Conservation (phyloP, 2,329 filamentous ascomycete species). For the Neoarthrinium moseri region DNA sequence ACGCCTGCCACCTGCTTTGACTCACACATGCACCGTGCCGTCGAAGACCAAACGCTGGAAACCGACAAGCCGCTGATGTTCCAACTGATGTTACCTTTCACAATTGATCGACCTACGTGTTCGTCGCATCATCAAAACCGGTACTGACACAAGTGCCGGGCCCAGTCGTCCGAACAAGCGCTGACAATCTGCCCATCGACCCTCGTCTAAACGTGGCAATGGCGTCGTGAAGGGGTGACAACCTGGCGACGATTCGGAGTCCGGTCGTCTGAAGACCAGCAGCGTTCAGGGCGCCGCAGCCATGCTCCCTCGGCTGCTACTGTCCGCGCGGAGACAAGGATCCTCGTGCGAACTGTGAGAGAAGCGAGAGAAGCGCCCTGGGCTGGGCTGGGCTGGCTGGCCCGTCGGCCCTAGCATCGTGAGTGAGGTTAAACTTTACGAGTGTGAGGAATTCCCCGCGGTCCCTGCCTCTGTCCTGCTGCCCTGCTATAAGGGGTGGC, state of each 20-base stretch:
- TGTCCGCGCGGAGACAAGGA: no score
- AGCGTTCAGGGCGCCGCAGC: background rate
- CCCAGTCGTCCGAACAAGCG: background rate
- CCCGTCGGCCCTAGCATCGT: no score
- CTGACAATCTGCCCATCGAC: background rate
- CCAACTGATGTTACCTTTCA: background rate
- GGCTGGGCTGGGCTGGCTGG: no score
- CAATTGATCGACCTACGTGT: background rate
- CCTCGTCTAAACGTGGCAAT: constrained; percentile 4
- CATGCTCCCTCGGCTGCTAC: no score
- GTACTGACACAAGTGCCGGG: background rate
- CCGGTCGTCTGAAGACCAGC: constrained; percentile 5
- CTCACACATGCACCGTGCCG: no score
- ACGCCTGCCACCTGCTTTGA: no score
- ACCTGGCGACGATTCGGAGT: constrained; percentile 4
- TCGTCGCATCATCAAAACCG: constrained; percentile 1
- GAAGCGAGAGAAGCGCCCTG: no score
- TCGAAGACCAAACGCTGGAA: no score
- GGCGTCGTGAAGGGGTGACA: background rate
- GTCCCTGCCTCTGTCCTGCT: background rate
- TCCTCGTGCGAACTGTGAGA: no score
- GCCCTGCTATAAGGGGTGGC: no score
- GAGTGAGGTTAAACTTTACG: constrained; percentile 6
- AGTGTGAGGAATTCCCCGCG: constrained; percentile 7
- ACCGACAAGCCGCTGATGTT: no score